phyloP scores from a whole-genome alignment of 2,329 filamentous ascomycete genomes.

The Pseudopithomyces chartarum region DNA sequence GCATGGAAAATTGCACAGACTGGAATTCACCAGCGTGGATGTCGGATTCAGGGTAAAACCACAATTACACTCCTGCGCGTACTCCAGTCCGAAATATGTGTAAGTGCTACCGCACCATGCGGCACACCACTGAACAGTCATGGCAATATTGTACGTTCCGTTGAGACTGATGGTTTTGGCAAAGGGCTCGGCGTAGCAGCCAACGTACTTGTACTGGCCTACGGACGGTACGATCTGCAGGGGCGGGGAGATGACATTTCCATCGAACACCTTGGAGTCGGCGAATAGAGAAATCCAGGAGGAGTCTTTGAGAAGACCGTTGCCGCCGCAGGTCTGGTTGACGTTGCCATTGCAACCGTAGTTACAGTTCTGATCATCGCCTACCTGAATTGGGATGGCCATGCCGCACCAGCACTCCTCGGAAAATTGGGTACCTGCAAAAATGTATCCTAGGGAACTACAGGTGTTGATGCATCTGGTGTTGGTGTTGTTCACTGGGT shows the following conservation, averaged over 20 bases:
- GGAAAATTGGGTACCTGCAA: constrained; percentile 57
- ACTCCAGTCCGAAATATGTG: constrained; percentile 40
- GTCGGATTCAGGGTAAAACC: not conserved
- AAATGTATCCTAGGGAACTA: constrained; percentile 40
- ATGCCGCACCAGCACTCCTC: constrained; percentile 62
- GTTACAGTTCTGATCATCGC: constrained; percentile 56
- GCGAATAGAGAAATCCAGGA: constrained; percentile 52
- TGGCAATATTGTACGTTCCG: constrained; percentile 13
- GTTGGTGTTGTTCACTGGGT: constrained; percentile 48
- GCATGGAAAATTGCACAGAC: constrained; percentile 11
- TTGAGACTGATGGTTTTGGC: constrained; percentile 17
- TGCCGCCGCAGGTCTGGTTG: constrained; percentile 60
- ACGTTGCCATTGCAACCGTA: constrained; percentile 57
- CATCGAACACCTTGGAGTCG: constrained; percentile 23
- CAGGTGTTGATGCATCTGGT: constrained; percentile 55
- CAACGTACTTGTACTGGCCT: constrained; percentile 16
- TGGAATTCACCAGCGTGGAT: not conserved
- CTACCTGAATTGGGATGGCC: constrained; percentile 51
- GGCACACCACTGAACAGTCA: constrained; percentile 17
- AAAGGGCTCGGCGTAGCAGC: constrained; percentile 17
- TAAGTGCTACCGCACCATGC: constrained; percentile 20
- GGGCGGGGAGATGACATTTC: constrained; percentile 23
- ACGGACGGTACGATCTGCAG: constrained; percentile 17
- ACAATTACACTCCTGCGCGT: constrained; percentile 23
- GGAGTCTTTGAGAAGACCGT: constrained; percentile 47